Evolutionary conservation across 805 yeast genomes (phyloP), one percentile per base, ranked within the genome.

Genomic region (Candida andamanensis): DNA sequence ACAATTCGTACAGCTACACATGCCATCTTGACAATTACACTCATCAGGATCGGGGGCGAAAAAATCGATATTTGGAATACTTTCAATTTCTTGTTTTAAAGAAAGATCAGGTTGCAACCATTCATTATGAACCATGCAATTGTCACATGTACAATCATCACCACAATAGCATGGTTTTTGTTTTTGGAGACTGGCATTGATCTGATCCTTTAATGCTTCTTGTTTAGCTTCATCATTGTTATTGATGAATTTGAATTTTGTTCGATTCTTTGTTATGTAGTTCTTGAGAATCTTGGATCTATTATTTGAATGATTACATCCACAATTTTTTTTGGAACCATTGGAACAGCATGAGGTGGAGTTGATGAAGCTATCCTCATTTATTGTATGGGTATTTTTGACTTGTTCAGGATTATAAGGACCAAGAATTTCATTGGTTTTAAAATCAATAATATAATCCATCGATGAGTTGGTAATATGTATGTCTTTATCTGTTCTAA

Each of bases 1-100:
- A 42, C 72, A 66, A 38, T 64, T 66, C 8, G 56, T 35, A 41
- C 72, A 66, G n/a, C 48, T 57, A 40, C 67, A 60, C 6, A 41
- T 35, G 17, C 50, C 50, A 4, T 47, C 35, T 3, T 57, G 49
- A 48, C 66, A 60, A 6, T 30, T 21, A 34, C 61, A 56, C n/a
- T 45, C 34, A 13, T 22, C 26, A 11, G 26, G 26, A 11, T 25
- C 22, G 8, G 22, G 22, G 8, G 8, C 11, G 11, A 11, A 11
- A 19, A 19, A 19, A 19, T 19, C 12, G 12, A 12, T 23, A n/a
- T 10, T 10, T 11, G 8, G 9, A 8, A 10, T 6, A 11, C 14
- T 8, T 11, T n/a, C 12, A 8, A 11, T 7, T 23, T 23, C 26
- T 23, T n/a, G 13, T 23, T 23, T 23, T 6, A n/a, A 6, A n/a